Evolutionary conservation across 257 asterid genomes (phyloP), one percentile per base, ranked within the genome.

Genomic region (Scutellaria galericulata): DNA sequence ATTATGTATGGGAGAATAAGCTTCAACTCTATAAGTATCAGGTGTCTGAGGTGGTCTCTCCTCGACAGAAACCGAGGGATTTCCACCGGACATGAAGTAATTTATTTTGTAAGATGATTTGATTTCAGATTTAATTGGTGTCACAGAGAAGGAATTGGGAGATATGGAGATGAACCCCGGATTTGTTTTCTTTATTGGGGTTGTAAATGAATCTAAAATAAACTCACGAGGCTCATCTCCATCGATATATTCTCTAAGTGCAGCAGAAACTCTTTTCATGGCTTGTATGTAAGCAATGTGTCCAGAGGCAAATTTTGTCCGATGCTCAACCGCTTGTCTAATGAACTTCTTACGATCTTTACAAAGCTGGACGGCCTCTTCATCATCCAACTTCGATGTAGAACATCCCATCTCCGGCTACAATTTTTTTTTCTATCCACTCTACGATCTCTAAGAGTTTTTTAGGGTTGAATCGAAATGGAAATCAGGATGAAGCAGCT

Each of bases 321-420:
- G 72, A 18, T 91, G 86, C 72, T 91, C 97, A 51, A 94, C 95
- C 12, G 99, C 99, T 83, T 91, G 91, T 76, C 82, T 83, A 44
- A 94, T 94, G 87, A 89, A 91, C 77, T 85, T 91, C 82, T 88
- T 94, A 14, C 99, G 75, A 70, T 94, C 97, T 79, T 89, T 89
- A 70, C 99, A 94, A 64, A 94, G 93, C 84, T 80, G 87, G 65
- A 94, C 95, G 6, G 90, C 88, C 63, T 92, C 99, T 81, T 91
- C 99, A 77, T 91, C 87, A 75, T 94, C 99, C 85, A 94, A 78
- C 78, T 91, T 94, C 12, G 99, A 94, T 39, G 86, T 74, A 54
- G 99, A 94, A 78, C 99, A 94, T 83, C 99, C 99, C 99, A 94
- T 91, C 64, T 84, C 88, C 74, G 40, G 46, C 58, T 71, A 47